Conservation (phyloP, 139 green algal genomes). For the Ostreobium quekettii region DNA sequence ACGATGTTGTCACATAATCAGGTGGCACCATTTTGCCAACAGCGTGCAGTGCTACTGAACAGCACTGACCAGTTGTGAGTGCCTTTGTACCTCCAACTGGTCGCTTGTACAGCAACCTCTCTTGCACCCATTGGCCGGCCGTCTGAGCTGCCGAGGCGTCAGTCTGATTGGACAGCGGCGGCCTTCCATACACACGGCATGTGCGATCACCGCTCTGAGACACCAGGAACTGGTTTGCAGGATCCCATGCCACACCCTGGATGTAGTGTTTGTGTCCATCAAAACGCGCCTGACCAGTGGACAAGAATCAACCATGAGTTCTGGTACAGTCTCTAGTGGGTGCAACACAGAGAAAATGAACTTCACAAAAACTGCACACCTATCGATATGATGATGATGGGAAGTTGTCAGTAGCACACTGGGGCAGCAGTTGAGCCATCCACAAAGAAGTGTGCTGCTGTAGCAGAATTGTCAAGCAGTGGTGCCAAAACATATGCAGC, state of each 20-base stretch:
- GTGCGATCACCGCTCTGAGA: slow-evolving; percentile 78
- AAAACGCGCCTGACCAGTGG: slow-evolving; percentile 43
- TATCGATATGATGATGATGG: too few relatives aligned
- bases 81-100: not conserved
- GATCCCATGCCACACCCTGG: slow-evolving; percentile 94
- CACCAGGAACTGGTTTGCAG: slow-evolving; percentile 63
- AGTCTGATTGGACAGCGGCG: not conserved
- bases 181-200: slow-evolving; percentile 39
- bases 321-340: too few relatives aligned
- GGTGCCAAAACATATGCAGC: too few relatives aligned
- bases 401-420: too few relatives aligned
- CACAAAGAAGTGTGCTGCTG: not conserved
- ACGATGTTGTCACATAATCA: too few relatives aligned
- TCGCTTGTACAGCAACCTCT: not conserved
- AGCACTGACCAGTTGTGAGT: not conserved
- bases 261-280: slow-evolving; percentile 86
- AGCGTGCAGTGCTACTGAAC: not conserved
- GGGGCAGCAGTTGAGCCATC: not conserved
- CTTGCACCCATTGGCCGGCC: not conserved
- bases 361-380: too few relatives aligned
- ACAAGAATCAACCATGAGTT: too few relatives aligned
- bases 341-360: too few relatives aligned
- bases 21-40: not conserved
- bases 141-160: not conserved
- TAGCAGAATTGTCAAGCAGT: too few relatives aligned